phyloP scores from a whole-genome alignment of 2,329 filamentous ascomycete species.

The Ceratocystis destructans region DNA sequence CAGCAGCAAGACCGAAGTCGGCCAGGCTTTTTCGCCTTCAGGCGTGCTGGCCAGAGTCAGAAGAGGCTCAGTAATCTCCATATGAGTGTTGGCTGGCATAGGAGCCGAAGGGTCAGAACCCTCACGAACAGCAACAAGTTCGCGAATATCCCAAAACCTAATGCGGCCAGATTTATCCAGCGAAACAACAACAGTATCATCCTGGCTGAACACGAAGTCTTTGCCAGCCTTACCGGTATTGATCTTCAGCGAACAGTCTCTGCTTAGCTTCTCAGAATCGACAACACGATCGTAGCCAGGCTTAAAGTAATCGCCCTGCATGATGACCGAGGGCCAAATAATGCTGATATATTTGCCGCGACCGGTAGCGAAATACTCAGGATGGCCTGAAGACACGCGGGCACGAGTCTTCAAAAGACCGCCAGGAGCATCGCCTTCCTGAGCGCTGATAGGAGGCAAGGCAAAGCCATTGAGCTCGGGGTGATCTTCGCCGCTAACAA shows the following conservation, averaged over 20 bases:
- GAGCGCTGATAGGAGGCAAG: slow-evolving; percentile 70
- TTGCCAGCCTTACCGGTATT: slow-evolving; percentile 96
- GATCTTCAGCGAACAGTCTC: slow-evolving; percentile 80
- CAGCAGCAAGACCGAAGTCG: slow-evolving; percentile 87
- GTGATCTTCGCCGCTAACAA: slow-evolving; percentile 58
- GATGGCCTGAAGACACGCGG: slow-evolving; percentile 74
- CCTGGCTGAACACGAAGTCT: slow-evolving; percentile 94
- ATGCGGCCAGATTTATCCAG: slow-evolving; percentile 92
- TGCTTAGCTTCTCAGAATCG: slow-evolving; percentile 75
- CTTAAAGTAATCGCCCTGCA: slow-evolving; percentile 50
- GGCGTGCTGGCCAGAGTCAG: slow-evolving; percentile 77
- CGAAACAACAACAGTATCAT: slow-evolving; percentile 86
- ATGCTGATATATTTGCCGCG: slow-evolving; percentile 94
- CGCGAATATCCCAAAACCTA: slow-evolving; percentile 95
- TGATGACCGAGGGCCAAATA: slow-evolving; percentile 54
- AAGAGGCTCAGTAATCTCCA: slow-evolving; percentile 75
- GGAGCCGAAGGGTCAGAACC: slow-evolving; percentile 38
- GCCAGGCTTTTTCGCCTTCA: slow-evolving; percentile 86
- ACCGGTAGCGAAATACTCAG: slow-evolving; percentile 88
- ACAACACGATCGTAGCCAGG: slow-evolving; percentile 53
- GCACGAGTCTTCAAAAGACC: slow-evolving; percentile 92
- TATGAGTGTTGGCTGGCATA: slow-evolving; percentile 41
- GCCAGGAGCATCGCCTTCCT: slow-evolving; percentile 81
- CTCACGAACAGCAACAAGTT: slow-evolving; percentile 47
- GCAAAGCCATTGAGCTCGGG: slow-evolving; percentile 78